phyloP scores from a whole-genome alignment of 2,329 filamentous ascomycete species.

The Ophidiomyces ophidiicola region DNA sequence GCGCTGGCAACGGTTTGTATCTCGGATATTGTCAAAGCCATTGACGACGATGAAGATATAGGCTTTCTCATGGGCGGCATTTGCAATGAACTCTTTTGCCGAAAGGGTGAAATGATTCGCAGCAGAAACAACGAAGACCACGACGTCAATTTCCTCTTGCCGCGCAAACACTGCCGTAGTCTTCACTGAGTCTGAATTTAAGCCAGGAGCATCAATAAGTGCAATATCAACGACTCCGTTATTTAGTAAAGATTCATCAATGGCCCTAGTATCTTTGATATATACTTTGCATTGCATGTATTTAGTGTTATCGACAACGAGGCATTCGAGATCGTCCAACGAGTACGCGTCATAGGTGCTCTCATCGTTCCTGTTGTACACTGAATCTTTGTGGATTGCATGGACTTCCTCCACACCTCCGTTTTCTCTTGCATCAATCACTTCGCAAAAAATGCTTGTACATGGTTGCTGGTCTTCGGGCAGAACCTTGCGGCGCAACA shows the following conservation, averaged over 20 bases:
- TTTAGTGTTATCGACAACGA: slow-evolving; percentile 75
- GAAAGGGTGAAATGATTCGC: slow-evolving; percentile 97
- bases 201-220: slow-evolving; percentile 85
- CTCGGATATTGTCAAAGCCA: slow-evolving; percentile 84
- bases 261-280: slow-evolving; percentile 73
- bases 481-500: slow-evolving; percentile 78
- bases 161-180: slow-evolving; percentile 94
- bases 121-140: slow-evolving; percentile 94
- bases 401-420: slow-evolving; percentile 88
- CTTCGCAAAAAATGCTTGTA: slow-evolving; percentile 96
- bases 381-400: slow-evolving; percentile 68
- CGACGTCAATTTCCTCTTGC: slow-evolving; percentile 97
- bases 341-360: slow-evolving; percentile 82
- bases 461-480: slow-evolving; percentile 97
- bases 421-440: slow-evolving; percentile 84
- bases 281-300: slow-evolving; percentile 97
- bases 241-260: slow-evolving; percentile 88
- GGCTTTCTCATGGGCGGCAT: slow-evolving; percentile 88
- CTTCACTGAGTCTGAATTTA: slow-evolving; percentile 93
- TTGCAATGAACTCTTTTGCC: slow-evolving; percentile 94
- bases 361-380: slow-evolving; percentile 83
- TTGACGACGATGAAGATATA: slow-evolving; percentile 99
- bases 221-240: slow-evolving; percentile 98
- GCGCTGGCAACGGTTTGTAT: slow-evolving; percentile 82
- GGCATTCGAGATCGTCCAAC: slow-evolving; percentile 66